A percentile compares a stretch with the other conserved stretches of the same genome.
Evolutionary conservation across 164 flowering plant species (phyloP).

Genomic region (Vitis amurensis): DNA sequence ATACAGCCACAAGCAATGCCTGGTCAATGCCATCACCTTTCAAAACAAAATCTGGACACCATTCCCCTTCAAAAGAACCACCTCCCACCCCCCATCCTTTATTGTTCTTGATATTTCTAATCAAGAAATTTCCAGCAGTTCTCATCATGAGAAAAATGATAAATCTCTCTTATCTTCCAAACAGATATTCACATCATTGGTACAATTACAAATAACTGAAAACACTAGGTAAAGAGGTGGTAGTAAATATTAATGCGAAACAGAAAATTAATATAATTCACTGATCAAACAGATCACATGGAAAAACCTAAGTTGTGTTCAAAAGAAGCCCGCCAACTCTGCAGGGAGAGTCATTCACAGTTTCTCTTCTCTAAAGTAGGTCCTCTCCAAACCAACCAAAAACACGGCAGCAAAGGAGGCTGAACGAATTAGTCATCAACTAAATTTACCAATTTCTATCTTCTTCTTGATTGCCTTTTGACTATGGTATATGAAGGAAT

Average conservation of each 20-base stretch:
- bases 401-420: constrained; percentile 4
- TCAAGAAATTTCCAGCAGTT: too few relatives aligned
- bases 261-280: background rate
- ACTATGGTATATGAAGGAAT: constrained; percentile 84
- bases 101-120: too few relatives aligned
- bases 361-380: background rate
- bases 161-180: background rate
- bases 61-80: too few relatives aligned
- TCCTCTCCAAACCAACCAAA: constrained; percentile 4
- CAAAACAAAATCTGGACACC: too few relatives aligned
- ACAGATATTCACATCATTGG: background rate
- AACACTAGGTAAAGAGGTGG: background rate
- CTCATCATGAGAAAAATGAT: too few relatives aligned
- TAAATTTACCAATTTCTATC: constrained; percentile 79
- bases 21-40: too few relatives aligned
- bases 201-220: background rate
- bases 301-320: constrained; percentile 2
- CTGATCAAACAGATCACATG: constrained; percentile 2
- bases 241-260: background rate
- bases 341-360: background rate
- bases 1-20: too few relatives aligned
- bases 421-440: constrained; percentile 28
- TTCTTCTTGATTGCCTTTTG: constrained; percentile 82
- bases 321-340: constrained; percentile 1
- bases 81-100: too few relatives aligned